Conservation (phyloP, 345 rosid species). For the Lumnitzera littorea region DNA sequence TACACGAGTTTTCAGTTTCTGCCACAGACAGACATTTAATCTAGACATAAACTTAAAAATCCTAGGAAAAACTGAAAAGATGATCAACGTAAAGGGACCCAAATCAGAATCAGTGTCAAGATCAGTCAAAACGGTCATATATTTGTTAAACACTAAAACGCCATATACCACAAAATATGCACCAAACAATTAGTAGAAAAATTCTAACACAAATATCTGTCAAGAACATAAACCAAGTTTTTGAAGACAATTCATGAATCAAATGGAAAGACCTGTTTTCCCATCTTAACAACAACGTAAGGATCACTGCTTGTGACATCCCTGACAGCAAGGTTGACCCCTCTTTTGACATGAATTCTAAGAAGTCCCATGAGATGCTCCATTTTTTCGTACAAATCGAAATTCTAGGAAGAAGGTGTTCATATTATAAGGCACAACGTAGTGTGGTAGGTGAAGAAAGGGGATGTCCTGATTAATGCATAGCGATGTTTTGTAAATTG, state of each 20-base stretch:
- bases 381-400: conserved; percentile 22
- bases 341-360: conserved; percentile 42
- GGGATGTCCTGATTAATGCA: too few relatives aligned
- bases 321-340: conserved; percentile 39
- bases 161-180: not conserved
- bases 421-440: too few relatives aligned
- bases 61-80: not conserved
- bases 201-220: not conserved
- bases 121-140: not conserved
- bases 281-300: conserved; percentile 35
- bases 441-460: too few relatives aligned
- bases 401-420: too few relatives aligned
- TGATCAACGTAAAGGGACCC: not conserved
- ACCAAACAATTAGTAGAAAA: not conserved
- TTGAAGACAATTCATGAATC: not conserved
- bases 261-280: conserved; percentile 24
- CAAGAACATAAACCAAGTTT: not conserved
- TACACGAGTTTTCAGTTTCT: conserved; percentile 38
- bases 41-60: not conserved
- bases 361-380: conserved; percentile 72
- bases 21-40: conserved; percentile 6
- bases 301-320: conserved; percentile 47
- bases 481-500: too few relatives aligned
- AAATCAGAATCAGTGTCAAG: not conserved
- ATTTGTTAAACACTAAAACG: not conserved